These are phyloP conservation scores for Ustilago shanxiensis DNA, from an alignment of 1,284 basidiomycete species.

Conservation along the genomic window DNA sequence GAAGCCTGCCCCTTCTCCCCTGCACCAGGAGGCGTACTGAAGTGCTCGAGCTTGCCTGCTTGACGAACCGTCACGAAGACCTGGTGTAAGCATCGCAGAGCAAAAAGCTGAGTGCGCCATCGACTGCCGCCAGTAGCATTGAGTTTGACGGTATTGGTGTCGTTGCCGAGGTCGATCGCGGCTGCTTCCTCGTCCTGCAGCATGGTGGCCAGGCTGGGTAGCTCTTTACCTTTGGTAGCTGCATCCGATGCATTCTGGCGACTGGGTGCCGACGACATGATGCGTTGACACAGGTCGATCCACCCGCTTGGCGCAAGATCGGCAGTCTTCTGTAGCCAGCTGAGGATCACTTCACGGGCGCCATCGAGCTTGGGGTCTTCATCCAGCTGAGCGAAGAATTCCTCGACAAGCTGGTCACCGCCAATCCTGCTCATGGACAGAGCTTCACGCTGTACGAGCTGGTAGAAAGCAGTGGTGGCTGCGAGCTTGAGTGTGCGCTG, in stretches of 20 bases:
- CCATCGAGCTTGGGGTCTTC: constrained; percentile 94
- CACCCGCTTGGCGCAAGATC: constrained; percentile 92
- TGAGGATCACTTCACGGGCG: constrained; percentile 90
- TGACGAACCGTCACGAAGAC: constrained; percentile 83
- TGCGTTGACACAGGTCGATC: constrained; percentile 97
- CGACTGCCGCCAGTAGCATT: constrained; percentile 71
- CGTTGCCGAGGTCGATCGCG: constrained; percentile 74
- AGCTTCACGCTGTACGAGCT: constrained; percentile 95
- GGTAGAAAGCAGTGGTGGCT: constrained; percentile 94
- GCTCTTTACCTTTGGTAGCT: constrained; percentile 25
- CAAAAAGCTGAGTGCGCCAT: constrained; percentile 97
- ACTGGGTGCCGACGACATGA: constrained; percentile 75
- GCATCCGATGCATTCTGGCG: constrained; percentile 16
- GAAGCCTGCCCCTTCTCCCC: constrained; percentile 75
- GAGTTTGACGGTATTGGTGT: constrained; percentile 35
- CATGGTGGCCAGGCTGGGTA: constrained; percentile 39
- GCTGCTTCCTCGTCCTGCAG: constrained; percentile 89
- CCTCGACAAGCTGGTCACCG: constrained; percentile 92
- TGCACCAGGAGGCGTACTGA: constrained; percentile 74
- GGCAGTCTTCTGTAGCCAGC: constrained; percentile 95
- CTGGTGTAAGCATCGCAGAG: constrained; percentile 89
- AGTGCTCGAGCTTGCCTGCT: constrained; percentile 73
- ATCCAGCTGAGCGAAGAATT: constrained; percentile 93
- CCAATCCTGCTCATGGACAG: constrained; percentile 90
- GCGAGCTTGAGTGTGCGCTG: constrained; percentile 84